Evolutionary conservation across 2,329 filamentous ascomycete genomes (phyloP), one percentile per base, ranked within the genome.

Genomic region (Venturia oleaginea): DNA sequence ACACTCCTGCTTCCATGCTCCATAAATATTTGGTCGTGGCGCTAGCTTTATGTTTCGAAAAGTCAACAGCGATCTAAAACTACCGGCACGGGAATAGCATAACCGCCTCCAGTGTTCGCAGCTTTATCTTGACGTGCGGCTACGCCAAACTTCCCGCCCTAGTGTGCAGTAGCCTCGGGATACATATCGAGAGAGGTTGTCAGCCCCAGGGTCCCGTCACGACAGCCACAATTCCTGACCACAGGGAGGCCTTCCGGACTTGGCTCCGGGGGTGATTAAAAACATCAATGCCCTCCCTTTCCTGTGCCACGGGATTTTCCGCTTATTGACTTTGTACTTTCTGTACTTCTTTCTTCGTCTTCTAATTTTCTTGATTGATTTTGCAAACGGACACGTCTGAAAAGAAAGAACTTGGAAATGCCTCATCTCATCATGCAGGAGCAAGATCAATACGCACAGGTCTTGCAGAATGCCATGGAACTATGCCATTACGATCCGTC

Each of bases 391-490:
- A n/a, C n/a, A n/a, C 5, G 15, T 17, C 19, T 30, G 15, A 6
- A 32, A 17, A 32, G 30, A 57, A 57, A n/a, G 30, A 34, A 30
- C 51, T 57, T 22, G 51, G 15, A 11, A 1, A 34, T 57, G 51
- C 51, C 51, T 34, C 51, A 34, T 22, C 30, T 19, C 51, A 57
- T 57, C 51, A 57, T n/a, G 30, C 27, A 32, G 51, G 51, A 57
- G 51, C 51, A 34, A 57, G 27, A 34, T 34, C 51, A n/a, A 57
- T 57, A 57, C 34, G 30, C 51, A n/a, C 27, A 57, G 30, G 4
- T 57, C 15, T 57, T 57, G 51, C 51, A 57, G 10, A 57, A 57
- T 34, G 24, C 51, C n/a, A 57, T 57, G 51, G 51, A 57, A 17
- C 30, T 57, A 22, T 57, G 51, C 30, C 27, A 57, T 5, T 57